Evolutionary conservation across 495 filamentous ascomycete species (phyloP).

Genomic region (Penicillium robsamsonii): DNA sequence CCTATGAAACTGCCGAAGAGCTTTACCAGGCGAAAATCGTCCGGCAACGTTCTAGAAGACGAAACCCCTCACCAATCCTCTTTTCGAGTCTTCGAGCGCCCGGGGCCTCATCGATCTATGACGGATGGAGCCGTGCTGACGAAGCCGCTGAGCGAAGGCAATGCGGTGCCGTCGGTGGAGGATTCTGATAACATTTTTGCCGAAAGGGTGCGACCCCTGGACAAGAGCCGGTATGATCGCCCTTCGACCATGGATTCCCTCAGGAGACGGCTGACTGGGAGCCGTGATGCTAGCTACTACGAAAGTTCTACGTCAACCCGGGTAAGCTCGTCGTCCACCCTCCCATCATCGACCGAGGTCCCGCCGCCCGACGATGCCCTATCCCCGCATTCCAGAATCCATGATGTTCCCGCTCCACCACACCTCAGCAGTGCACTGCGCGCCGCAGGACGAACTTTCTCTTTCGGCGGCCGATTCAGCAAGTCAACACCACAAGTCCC

Average conservation of each 20-base stretch:
- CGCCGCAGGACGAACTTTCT: constrained; percentile 70
- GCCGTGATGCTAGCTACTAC: constrained; percentile 60
- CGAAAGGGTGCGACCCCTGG: constrained; percentile 33
- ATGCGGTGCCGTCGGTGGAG: constrained; percentile 47
- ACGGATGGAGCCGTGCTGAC: constrained; percentile 48
- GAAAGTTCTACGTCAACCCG: constrained; percentile 63
- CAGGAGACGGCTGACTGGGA: constrained; percentile 34
- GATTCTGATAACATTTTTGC: constrained; percentile 50
- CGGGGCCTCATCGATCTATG: constrained; percentile 46
- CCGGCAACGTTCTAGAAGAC: constrained; percentile 62
- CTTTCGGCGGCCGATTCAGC: constrained; percentile 55
- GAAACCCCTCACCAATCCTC: constrained; percentile 49
- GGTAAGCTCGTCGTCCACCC: constrained; percentile 69
- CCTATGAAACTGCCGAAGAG: constrained; percentile 68
- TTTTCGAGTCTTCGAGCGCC: constrained; percentile 61
- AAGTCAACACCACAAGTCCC: constrained; percentile 40
- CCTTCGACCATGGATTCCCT: constrained; percentile 21
- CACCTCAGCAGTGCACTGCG: constrained; percentile 52
- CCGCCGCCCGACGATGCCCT: constrained; percentile 54
- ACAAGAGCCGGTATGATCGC: constrained; percentile 43
- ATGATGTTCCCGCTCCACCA: constrained; percentile 56
- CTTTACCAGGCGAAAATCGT: constrained; percentile 66
- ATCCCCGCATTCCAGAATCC: constrained; percentile 48
- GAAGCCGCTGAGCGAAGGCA: constrained; percentile 38
- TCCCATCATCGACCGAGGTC: constrained; percentile 68